Percentiles rank a stretch among this genome's conserved stretches.
These are phyloP conservation scores for Lodderomyces orthopsilosis DNA, from an alignment of 1,139 yeast genomes.

Conservation along the genomic window DNA sequence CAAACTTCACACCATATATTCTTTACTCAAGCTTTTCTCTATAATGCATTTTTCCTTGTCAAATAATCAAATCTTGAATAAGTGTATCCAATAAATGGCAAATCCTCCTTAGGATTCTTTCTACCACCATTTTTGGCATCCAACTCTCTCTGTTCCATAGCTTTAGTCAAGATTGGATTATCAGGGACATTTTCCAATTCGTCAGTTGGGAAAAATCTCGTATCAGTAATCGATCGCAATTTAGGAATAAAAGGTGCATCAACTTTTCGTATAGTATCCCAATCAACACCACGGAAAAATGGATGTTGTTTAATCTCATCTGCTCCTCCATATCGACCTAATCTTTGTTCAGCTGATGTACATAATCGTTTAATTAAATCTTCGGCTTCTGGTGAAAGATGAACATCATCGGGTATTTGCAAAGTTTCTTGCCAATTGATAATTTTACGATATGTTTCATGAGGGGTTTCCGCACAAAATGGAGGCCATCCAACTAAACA, in stretches of 20 bases:
- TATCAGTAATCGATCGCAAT: slow-evolving; percentile 76
- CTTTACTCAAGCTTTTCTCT: too few relatives aligned
- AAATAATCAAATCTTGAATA: slow-evolving; percentile 91
- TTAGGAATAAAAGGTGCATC: slow-evolving; percentile 87
- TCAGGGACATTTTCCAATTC: slow-evolving; percentile 95
- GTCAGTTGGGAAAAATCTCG: slow-evolving; percentile 97
- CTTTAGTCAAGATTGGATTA: slow-evolving; percentile 76
- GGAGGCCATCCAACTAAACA: slow-evolving; percentile 99
- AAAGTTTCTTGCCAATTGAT: slow-evolving; percentile 93
- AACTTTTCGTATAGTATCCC: slow-evolving; percentile 90
- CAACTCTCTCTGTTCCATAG: slow-evolving; percentile 58
- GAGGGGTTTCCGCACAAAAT: slow-evolving; percentile 98
- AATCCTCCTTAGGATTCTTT: slow-evolving; percentile 66
- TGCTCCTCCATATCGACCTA: slow-evolving; percentile 93
- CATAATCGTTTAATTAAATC: slow-evolving; percentile 82
- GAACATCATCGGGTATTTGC: slow-evolving; percentile 94
- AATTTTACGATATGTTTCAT: slow-evolving; percentile 93
- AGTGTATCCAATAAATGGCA: slow-evolving; percentile 96
- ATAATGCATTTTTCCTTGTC: slow-evolving; percentile 81
- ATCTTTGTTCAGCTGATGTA: slow-evolving; percentile 79
- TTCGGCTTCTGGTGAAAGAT: slow-evolving; percentile 89
- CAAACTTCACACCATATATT: too few relatives aligned
- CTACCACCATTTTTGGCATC: slow-evolving; percentile 33
- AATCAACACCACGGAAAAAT: slow-evolving; percentile 92
- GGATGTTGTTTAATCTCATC: slow-evolving; percentile 91